These are phyloP conservation scores for Fusarium papillatum DNA, from an alignment of 2,329 filamentous ascomycete species.

Conservation along the genomic window DNA sequence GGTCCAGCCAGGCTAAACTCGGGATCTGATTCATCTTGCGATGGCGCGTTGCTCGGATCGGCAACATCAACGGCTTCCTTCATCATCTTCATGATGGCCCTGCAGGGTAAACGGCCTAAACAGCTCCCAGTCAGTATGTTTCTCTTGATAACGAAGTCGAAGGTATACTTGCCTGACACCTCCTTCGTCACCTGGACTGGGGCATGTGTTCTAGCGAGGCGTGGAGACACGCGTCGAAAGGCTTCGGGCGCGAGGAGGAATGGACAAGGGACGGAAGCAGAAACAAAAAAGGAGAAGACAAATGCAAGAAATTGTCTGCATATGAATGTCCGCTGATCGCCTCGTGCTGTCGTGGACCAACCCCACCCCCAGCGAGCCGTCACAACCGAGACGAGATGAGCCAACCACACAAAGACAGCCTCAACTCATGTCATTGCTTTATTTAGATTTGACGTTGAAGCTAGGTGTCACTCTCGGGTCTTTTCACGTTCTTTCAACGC, in stretches of 20 bases:
- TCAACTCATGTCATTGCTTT: neutral
- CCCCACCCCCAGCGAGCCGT: neutral
- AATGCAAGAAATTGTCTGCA: neutral
- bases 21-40: neutral
- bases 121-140: neutral
- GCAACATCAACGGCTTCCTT: neutral
- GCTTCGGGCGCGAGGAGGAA: neutral
- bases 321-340: neutral
- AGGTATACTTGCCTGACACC: neutral
- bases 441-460: neutral
- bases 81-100: neutral
- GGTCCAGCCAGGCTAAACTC: constrained; percentile 20
- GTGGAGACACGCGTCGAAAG: neutral
- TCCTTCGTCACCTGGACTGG: neutral
- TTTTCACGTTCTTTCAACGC: neutral
- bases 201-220: neutral
- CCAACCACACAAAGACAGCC: neutral
- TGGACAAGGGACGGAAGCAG: neutral
- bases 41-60: neutral
- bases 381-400: neutral
- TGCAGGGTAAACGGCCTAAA: neutral
- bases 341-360: neutral
- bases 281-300: neutral
- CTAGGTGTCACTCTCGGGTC: neutral
- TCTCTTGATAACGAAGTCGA: neutral